phyloP scores from a whole-genome alignment of 768 basidiomycete genomes.

The Neoboletus magnificus region DNA sequence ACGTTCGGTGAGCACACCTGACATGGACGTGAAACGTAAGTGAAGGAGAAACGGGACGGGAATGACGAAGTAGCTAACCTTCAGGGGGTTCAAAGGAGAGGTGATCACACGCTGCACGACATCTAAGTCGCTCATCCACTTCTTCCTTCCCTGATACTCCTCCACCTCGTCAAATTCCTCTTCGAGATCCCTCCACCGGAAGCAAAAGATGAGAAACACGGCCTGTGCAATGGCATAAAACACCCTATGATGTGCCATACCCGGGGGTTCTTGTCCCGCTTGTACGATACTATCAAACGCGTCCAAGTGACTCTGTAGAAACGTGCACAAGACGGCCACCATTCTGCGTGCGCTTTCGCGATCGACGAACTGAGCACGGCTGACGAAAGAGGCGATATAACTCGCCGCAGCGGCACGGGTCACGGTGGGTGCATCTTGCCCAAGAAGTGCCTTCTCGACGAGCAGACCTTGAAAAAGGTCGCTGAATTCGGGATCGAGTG shows the following conservation, averaged over 20 bases:
- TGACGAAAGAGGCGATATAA: conserved; percentile 91
- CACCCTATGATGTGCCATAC: conserved; percentile 52
- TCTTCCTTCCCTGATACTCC: conserved; percentile 47
- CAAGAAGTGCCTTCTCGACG: conserved; percentile 84
- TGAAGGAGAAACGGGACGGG: neutral
- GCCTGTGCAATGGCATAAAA: conserved; percentile 94
- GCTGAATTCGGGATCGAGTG: conserved; percentile 81
- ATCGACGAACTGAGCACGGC: conserved; percentile 83
- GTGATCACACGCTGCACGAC: conserved; percentile 77
- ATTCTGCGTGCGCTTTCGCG: conserved; percentile 69
- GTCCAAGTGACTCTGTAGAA: conserved; percentile 73
- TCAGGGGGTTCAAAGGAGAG: conserved; percentile 85
- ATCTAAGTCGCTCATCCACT: conserved; percentile 83
- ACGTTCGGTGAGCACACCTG: conserved; percentile 90
- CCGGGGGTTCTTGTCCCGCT: conserved; percentile 32
- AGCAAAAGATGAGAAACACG: conserved; percentile 95
- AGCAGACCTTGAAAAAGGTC: conserved; percentile 94
- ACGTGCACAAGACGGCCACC: conserved; percentile 82
- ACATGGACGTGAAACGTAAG: neutral
- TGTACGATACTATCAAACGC: conserved; percentile 53
- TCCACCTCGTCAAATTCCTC: conserved; percentile 58
- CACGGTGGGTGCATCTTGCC: conserved; percentile 55
- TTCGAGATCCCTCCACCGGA: conserved; percentile 88
- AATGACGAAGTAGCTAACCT: conserved; percentile 27
- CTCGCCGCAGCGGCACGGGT: conserved; percentile 91